These are phyloP conservation scores for Glaciozyma martinii DNA, from an alignment of 768 basidiomycete genomes.

Conservation along the genomic window DNA sequence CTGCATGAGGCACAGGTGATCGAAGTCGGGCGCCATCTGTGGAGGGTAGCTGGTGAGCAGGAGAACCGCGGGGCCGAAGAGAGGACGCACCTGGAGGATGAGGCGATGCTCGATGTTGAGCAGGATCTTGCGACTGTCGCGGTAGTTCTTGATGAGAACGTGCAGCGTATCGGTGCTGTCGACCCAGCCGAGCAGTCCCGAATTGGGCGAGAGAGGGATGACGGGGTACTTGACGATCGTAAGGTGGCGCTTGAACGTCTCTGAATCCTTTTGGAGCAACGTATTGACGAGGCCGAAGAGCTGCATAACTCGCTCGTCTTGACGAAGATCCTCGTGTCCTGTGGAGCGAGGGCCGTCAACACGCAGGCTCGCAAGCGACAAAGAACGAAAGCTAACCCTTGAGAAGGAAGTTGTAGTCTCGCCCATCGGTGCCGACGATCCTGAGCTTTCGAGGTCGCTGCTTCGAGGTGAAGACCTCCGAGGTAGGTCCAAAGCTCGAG, in stretches of 20 bases:
- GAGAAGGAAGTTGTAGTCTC: constrained; percentile 81
- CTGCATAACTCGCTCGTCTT: constrained; percentile 99
- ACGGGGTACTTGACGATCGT: constrained; percentile 89
- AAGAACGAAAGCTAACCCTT: constrained; percentile 55
- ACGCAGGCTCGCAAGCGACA: background rate
- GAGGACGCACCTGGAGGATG: constrained; percentile 72
- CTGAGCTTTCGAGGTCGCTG: constrained; percentile 85
- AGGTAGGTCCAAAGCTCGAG: constrained; percentile 70
- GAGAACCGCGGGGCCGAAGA: background rate
- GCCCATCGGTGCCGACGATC: constrained; percentile 80
- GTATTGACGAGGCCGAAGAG: constrained; percentile 95
- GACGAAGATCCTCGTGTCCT: constrained; percentile 98
- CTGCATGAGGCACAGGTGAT: constrained; percentile 82
- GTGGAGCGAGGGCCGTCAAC: background rate
- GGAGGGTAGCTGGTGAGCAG: background rate
- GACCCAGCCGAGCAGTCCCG: constrained; percentile 90
- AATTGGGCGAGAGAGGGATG: constrained; percentile 90
- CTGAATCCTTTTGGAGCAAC: constrained; percentile 78
- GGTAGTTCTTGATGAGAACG: constrained; percentile 78
- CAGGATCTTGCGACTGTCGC: constrained; percentile 90
- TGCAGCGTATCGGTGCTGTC: constrained; percentile 91
- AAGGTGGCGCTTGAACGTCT: constrained; percentile 89
- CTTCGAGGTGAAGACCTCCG: constrained; percentile 91
- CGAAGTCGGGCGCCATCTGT: constrained; percentile 98
- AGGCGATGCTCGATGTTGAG: constrained; percentile 97